Evolutionary conservation across 345 rosid species (phyloP).

Genomic region (Ricinus communis): DNA sequence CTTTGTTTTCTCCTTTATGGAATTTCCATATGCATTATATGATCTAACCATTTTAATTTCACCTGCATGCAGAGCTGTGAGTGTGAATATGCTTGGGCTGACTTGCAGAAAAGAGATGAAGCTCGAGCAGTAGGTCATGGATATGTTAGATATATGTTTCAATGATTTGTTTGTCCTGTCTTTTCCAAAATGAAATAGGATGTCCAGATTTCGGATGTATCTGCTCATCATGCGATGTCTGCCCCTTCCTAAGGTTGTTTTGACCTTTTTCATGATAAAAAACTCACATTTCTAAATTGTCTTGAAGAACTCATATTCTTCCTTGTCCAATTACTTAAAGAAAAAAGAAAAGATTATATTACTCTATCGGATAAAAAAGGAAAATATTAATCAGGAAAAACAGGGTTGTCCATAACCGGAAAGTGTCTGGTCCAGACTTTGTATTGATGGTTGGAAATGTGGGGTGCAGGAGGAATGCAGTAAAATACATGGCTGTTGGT

Average conservation of each 20-base stretch:
- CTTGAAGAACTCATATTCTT: not conserved
- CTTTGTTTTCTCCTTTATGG: too few species aligned
- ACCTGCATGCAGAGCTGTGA: conserved; percentile 3
- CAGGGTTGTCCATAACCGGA: too few species aligned
- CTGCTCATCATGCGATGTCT: not conserved
- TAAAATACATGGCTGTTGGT: too few species aligned
- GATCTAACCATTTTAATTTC: not conserved
- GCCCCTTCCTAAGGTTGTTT: not conserved
- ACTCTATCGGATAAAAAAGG: too few species aligned
- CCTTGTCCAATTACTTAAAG: not conserved
- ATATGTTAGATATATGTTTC: conserved; percentile 1
- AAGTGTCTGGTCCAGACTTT: too few species aligned
- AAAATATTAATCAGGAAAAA: too few species aligned
- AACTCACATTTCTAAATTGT: not conserved
- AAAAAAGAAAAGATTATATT: too few species aligned
- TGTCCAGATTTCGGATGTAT: conserved; percentile 2
- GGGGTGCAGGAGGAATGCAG: too few species aligned
- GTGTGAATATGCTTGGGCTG: conserved; percentile 29
- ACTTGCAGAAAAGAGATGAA: conserved; percentile 26
- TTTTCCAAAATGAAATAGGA: too few species aligned
- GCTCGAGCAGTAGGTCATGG: conserved; percentile 21
- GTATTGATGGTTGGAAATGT: too few species aligned
- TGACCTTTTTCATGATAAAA: not conserved
- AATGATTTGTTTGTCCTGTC: not conserved
- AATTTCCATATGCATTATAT: not conserved